A percentile compares a stretch with the other conserved stretches of the same genome.
These are phyloP conservation scores for Dacryopinax primogenitus DNA, from an alignment of 768 basidiomycete genomes.

Conservation along the genomic window DNA sequence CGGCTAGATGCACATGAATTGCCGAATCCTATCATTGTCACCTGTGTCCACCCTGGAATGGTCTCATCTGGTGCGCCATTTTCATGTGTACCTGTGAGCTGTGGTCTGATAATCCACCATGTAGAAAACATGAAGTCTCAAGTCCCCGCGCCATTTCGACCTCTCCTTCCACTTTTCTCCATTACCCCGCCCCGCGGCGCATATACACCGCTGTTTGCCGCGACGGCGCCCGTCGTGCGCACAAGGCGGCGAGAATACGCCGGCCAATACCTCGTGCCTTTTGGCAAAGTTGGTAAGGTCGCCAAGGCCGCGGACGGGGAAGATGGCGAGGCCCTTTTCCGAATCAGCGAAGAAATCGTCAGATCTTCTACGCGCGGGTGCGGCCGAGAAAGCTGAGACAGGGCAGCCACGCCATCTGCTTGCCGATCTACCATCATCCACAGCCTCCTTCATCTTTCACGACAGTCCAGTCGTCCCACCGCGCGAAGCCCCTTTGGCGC, in stretches of 20 bases:
- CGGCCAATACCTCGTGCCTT: slow-evolving; percentile 5
- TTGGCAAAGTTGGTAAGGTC: slow-evolving; percentile 1
- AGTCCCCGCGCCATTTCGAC: not conserved
- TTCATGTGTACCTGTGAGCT: not conserved
- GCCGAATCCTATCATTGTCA: not conserved
- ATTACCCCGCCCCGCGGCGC: not conserved
- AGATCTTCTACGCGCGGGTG: not conserved
- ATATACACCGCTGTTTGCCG: slow-evolving; percentile 7
- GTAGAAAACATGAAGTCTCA: not conserved
- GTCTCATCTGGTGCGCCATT: not conserved
- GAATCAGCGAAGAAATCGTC: slow-evolving; percentile 1
- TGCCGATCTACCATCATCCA: not conserved
- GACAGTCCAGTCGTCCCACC: not conserved
- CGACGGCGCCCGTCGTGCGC: slow-evolving; percentile 1
- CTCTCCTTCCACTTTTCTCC: slow-evolving; percentile 7
- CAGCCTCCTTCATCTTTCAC: not conserved
- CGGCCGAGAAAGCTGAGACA: not conserved
- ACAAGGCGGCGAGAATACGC: slow-evolving; percentile 7
- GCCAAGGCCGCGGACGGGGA: slow-evolving; percentile 7
- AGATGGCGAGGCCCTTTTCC: slow-evolving; percentile 9
- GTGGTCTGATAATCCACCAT: not conserved
- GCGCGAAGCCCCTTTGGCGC: not conserved
- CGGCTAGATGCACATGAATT: not conserved
- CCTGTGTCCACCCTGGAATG: slow-evolving; percentile 2
- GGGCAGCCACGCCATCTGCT: not conserved